Evolutionary conservation across 257 asterid species (phyloP), one percentile per base, ranked within the genome.

Genomic region (Gentiana dahurica): DNA sequence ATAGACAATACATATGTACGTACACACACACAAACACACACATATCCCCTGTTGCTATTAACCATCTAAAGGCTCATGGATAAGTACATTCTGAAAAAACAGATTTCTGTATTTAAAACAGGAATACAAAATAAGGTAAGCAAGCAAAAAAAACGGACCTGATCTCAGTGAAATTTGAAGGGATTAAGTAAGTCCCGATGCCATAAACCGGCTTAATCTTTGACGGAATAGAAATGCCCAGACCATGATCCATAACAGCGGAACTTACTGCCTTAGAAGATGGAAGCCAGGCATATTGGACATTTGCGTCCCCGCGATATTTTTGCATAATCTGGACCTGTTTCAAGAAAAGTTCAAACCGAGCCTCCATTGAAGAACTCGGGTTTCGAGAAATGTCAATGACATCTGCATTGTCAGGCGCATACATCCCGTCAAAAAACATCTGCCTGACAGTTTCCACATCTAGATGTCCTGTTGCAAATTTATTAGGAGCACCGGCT

Each of bases 281-380:
- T 62, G 95, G 97, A 62, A 89, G 94, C 97, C 97, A 89, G 33
- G 95, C 97, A 63, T 75, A 86, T 58, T 45, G 72, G 49, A 86
- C 68, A 75, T 77, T 77, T 51, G 93, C 85, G 81, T 74, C 79
- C 49, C 95, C 97, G 9, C 90, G 93, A 65, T 37, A 68, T 64
- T 59, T 82, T 68, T 75, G 66, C 9, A 81, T 77, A 50, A 89
- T 81, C 50, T 86, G 88, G 51, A 62, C 72, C 75, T 81, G 95
- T 68, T 89, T 89, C 66, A 70, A 75, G 61, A 89, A 89, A 60
- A 89, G 78, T 64, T 89, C 95, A 56, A 57, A 69, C 35, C 87
- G 85, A 63, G 79, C 69, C 59, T 80, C 74, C 75, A 70, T 59
- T 39, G 61, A 59, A 46, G 63, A 8, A 59, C 88, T 70, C 11